Evolutionary conservation across 1,139 yeast genomes (phyloP).

Genomic region (Pichia sp.): DNA sequence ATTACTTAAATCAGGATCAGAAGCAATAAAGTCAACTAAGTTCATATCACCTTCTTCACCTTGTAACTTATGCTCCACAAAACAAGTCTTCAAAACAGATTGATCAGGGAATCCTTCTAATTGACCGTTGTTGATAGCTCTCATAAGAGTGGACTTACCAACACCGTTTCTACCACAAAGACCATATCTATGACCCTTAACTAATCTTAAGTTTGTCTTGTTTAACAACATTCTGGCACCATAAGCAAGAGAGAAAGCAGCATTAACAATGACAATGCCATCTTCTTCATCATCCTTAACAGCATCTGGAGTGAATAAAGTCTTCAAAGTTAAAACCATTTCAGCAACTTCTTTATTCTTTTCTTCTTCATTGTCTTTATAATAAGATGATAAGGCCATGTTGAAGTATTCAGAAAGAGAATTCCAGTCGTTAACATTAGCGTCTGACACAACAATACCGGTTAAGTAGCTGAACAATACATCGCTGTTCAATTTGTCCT

Average conservation of each 20-base stretch:
- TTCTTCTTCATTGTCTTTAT: constrained; percentile 36
- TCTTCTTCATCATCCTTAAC: constrained; percentile 55
- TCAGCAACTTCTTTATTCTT: constrained; percentile 38
- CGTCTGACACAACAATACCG: constrained; percentile 59
- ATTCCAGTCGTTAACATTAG: constrained; percentile 90
- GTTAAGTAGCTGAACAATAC: constrained; percentile 48
- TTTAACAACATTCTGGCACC: constrained; percentile 96
- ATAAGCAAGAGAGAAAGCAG: constrained; percentile 92
- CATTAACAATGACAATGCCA: constrained; percentile 85
- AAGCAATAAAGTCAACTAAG: constrained; percentile 81
- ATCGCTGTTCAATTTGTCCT: constrained; percentile 37
- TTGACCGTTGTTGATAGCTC: constrained; percentile 95
- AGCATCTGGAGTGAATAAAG: constrained; percentile 61
- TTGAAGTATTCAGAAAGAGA: constrained; percentile 55
- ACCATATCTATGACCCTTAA: constrained; percentile 96
- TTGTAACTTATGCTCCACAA: constrained; percentile 94
- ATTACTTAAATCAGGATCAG: constrained; percentile 72
- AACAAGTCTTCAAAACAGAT: constrained; percentile 83
- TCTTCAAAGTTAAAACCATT: constrained; percentile 54
- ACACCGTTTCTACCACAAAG: constrained; percentile 99
- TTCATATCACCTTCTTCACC: constrained; percentile 93
- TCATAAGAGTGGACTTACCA: constrained; percentile 95
- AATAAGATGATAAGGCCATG: constrained; percentile 38
- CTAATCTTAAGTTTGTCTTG: constrained; percentile 79
- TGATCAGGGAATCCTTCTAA: constrained; percentile 96